These are phyloP conservation scores for Daldinia childiae DNA, from an alignment of 495 filamentous ascomycete species.

Conservation along the genomic window DNA sequence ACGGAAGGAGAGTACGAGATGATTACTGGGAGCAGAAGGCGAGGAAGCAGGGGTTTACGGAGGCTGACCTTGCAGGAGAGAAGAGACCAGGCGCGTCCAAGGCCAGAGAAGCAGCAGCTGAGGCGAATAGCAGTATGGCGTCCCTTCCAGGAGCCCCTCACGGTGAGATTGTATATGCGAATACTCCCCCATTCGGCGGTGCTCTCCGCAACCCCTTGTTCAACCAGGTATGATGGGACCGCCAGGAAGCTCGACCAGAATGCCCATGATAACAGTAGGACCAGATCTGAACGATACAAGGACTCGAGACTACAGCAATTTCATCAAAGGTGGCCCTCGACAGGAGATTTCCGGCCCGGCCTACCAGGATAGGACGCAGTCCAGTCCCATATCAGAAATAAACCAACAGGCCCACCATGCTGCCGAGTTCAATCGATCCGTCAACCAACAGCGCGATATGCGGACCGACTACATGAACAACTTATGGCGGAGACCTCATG, in stretches of 20 bases:
- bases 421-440: slow-evolving; percentile 86
- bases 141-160: slow-evolving; percentile 66
- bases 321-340: slow-evolving; percentile 75
- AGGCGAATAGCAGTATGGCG: slow-evolving; percentile 57
- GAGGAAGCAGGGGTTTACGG: slow-evolving; percentile 96
- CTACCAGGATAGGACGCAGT: slow-evolving; percentile 86
- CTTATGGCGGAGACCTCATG: slow-evolving; percentile 80
- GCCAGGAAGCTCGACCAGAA: slow-evolving; percentile 70
- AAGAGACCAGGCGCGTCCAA: slow-evolving; percentile 94
- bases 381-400: slow-evolving; percentile 82
- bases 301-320: slow-evolving; percentile 80
- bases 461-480: slow-evolving; percentile 79
- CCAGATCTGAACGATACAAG: slow-evolving; percentile 80
- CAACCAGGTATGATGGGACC: slow-evolving; percentile 74
- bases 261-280: slow-evolving; percentile 85
- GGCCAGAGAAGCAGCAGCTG: slow-evolving; percentile 81
- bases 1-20: slow-evolving; percentile 90
- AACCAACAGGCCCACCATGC: slow-evolving; percentile 87
- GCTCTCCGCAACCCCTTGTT: slow-evolving; percentile 72
- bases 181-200: slow-evolving; percentile 68
- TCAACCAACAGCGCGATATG: slow-evolving; percentile 77
- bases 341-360: slow-evolving; percentile 90
- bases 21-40: slow-evolving; percentile 99
- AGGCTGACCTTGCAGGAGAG: slow-evolving; percentile 95
- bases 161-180: slow-evolving; percentile 85